A percentile compares a stretch with the other conserved stretches of the same genome.
phyloP scores from a whole-genome alignment of 2,329 filamentous ascomycete species.

The Fusarium beomiforme region DNA sequence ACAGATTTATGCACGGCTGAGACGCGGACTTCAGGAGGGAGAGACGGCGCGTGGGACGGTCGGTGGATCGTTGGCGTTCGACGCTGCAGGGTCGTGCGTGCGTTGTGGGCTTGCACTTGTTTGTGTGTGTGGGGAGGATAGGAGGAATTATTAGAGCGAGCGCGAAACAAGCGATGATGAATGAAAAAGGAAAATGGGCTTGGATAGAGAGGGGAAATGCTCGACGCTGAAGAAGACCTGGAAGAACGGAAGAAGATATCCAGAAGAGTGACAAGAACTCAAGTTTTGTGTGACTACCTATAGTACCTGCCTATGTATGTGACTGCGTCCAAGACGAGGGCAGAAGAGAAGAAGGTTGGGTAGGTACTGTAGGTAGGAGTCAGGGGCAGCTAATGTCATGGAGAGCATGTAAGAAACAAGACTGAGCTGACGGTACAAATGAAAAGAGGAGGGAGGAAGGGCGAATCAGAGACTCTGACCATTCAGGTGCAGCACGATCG shows the following conservation, averaged over 20 bases:
- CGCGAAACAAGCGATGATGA: conserved; percentile 30
- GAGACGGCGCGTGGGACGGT: conserved; percentile 45
- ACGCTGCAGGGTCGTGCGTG: conserved; percentile 38
- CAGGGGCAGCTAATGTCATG: conserved; percentile 27
- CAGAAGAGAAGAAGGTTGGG: background rate
- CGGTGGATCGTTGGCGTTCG: conserved; percentile 40
- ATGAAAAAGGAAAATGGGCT: conserved; percentile 10
- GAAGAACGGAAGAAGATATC: conserved; percentile 7
- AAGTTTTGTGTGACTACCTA: background rate
- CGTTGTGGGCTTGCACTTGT: conserved; percentile 26
- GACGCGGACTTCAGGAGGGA: conserved; percentile 46
- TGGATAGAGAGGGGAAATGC: conserved; percentile 5
- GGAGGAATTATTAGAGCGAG: conserved; percentile 20
- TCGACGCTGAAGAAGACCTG: conserved; percentile 16
- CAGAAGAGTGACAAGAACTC: background rate
- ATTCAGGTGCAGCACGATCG: background rate
- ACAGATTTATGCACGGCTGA: conserved; percentile 45
- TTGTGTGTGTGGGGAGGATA: conserved; percentile 26
- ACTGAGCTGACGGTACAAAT: background rate
- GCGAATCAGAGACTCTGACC: conserved; percentile 1
- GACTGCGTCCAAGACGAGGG: background rate
- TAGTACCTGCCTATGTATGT: background rate
- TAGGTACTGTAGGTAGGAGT: conserved; percentile 21
- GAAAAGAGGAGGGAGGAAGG: background rate
- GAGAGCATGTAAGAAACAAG: conserved; percentile 12